These are phyloP conservation scores for Cichorium intybus DNA, from an alignment of 140 eudicot species.

Conservation along the genomic window DNA sequence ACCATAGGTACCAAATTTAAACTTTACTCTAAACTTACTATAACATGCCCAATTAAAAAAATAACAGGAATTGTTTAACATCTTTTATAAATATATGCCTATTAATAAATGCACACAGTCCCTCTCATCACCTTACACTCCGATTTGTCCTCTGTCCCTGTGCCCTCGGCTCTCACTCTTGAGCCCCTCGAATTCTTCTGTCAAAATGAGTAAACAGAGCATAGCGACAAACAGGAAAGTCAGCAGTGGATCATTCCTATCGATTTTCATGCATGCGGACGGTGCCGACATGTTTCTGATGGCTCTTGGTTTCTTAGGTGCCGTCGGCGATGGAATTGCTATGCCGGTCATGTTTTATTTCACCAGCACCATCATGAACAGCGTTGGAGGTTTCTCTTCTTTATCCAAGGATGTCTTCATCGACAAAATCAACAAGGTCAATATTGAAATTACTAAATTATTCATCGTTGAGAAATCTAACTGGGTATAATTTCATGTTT, in stretches of 20 bases:
- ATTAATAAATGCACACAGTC: background rate
- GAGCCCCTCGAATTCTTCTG: background rate
- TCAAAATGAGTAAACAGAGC: conserved; percentile 16
- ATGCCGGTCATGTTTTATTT: conserved; percentile 49
- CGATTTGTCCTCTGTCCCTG: background rate
- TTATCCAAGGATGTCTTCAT: conserved; percentile 20
- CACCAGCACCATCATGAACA: conserved; percentile 72
- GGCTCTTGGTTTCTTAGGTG: conserved; percentile 63
- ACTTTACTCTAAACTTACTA: too few relatives aligned
- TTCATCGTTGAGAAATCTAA: background rate
- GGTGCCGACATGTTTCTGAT: conserved; percentile 50
- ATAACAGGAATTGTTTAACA: too few relatives aligned
- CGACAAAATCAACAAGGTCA: conserved; percentile 52
- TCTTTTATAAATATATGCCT: too few relatives aligned
- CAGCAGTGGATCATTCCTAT: conserved; percentile 34
- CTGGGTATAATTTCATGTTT: background rate
- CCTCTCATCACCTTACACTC: background rate
- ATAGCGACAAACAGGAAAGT: conserved; percentile 8
- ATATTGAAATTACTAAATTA: background rate
- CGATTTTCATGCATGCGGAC: conserved; percentile 84
- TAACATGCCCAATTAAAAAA: too few relatives aligned
- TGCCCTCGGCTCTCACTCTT: background rate
- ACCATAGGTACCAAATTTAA: too few relatives aligned
- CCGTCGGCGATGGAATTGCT: conserved; percentile 67
- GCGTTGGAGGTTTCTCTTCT: conserved; percentile 41